Conservation (phyloP, 2,329 filamentous ascomycete species). For the Aspergillus brasiliensis region DNA sequence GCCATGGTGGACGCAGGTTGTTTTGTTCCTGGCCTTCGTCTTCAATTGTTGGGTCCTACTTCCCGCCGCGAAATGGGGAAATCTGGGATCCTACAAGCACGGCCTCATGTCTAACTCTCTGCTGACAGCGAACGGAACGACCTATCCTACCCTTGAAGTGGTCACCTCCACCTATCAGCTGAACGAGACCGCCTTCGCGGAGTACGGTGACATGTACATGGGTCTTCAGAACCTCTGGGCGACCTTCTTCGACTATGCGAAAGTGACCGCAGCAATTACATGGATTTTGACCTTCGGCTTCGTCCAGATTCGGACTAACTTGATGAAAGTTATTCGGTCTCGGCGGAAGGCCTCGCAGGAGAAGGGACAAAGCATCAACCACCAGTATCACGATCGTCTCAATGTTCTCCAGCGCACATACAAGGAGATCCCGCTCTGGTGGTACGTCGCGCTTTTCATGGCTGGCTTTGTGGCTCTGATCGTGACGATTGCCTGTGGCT, state of each 20-base stretch:
- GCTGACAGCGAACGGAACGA: slow-evolving; percentile 53
- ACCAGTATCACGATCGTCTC: slow-evolving; percentile 61
- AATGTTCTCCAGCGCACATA: slow-evolving; percentile 61
- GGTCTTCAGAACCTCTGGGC: slow-evolving; percentile 60
- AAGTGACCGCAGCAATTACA: slow-evolving; percentile 59
- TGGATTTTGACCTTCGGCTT: slow-evolving; percentile 63
- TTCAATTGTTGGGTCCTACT: slow-evolving; percentile 61
- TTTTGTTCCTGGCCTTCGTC: slow-evolving; percentile 58
- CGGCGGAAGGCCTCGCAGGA: slow-evolving; percentile 29
- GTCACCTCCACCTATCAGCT: slow-evolving; percentile 50
- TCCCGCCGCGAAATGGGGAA: slow-evolving; percentile 61
- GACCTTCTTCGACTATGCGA: slow-evolving; percentile 64
- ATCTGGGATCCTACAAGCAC: slow-evolving; percentile 54
- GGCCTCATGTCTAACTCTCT: slow-evolving; percentile 62
- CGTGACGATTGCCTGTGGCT: slow-evolving; percentile 53
- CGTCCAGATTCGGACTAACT: slow-evolving; percentile 49
- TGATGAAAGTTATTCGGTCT: slow-evolving; percentile 48
- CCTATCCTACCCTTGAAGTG: slow-evolving; percentile 48
- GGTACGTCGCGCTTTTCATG: slow-evolving; percentile 57
- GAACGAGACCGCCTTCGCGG: slow-evolving; percentile 51
- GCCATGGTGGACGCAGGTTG: slow-evolving; percentile 62
- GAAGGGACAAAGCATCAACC: slow-evolving; percentile 47
- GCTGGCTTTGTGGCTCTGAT: slow-evolving; percentile 55
- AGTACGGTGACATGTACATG: slow-evolving; percentile 59
- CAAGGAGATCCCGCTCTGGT: slow-evolving; percentile 61